Conservation (phyloP, 2,329 filamentous ascomycete genomes). For the Colletotrichum lupini region DNA sequence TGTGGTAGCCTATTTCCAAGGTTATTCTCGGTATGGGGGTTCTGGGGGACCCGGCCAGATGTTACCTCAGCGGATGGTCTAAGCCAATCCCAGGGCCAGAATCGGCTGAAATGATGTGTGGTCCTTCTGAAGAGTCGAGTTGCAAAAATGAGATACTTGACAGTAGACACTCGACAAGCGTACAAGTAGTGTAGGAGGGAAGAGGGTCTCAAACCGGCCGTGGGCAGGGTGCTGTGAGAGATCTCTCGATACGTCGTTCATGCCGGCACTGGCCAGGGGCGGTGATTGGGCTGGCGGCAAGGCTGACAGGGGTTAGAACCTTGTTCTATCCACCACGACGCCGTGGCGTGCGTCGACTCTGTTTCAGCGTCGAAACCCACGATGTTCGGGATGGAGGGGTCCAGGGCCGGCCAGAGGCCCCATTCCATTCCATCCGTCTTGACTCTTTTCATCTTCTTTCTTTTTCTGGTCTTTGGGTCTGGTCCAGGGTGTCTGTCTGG, state of each 20-base stretch:
- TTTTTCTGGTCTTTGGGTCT: not conserved
- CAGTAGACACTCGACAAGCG: not conserved
- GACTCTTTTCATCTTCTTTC: not conserved
- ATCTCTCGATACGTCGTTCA: constrained; percentile 41
- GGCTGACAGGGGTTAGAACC: constrained; percentile 44
- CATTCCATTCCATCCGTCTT: not conserved
- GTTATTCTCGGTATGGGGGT: not conserved
- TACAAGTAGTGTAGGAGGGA: not conserved
- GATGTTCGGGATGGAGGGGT: constrained; percentile 50
- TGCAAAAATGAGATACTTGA: not conserved
- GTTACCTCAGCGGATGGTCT: not conserved
- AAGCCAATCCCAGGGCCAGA: not conserved
- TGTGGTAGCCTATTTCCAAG: not conserved
- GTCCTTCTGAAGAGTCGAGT: not conserved
- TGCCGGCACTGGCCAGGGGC: constrained; percentile 37
- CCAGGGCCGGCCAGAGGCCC: constrained; percentile 7
- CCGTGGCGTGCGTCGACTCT: constrained; percentile 41
- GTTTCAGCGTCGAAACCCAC: constrained; percentile 60
- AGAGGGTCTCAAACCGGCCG: constrained; percentile 44
- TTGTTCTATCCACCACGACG: constrained; percentile 33
- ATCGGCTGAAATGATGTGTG: not conserved
- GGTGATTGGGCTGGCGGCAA: constrained; percentile 46
- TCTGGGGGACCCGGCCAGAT: not conserved
- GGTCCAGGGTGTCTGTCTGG: not conserved
- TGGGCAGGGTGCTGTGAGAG: constrained; percentile 40